Evolutionary conservation across 495 filamentous ascomycete genomes (phyloP).

Genomic region (Tuber calosporum): DNA sequence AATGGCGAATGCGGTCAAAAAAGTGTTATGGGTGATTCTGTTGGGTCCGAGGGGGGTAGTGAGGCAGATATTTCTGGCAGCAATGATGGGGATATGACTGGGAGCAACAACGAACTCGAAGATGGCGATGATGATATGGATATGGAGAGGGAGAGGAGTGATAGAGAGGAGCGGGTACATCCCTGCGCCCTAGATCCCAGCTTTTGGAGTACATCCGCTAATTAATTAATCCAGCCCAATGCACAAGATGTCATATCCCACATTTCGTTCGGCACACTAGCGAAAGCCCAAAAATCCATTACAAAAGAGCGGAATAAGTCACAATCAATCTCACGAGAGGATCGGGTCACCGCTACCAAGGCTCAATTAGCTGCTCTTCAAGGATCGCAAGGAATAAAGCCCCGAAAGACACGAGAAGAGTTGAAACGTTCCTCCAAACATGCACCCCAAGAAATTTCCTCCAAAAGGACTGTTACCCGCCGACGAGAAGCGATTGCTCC

Average conservation of each 20-base stretch:
- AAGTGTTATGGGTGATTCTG: constrained; percentile 10
- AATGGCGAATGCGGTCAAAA: not conserved
- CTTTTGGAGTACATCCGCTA: not conserved
- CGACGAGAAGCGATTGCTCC: constrained; percentile 61
- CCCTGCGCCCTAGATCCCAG: not conserved
- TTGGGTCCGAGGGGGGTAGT: not conserved
- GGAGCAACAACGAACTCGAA: not conserved
- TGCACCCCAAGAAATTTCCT: constrained; percentile 71
- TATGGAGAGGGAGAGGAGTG: constrained; percentile 44
- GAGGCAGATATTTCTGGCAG: constrained; percentile 19
- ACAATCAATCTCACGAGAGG: constrained; percentile 34
- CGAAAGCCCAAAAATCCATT: constrained; percentile 70
- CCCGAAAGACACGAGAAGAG: constrained; percentile 42
- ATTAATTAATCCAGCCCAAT: constrained; percentile 9
- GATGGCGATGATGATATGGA: constrained; percentile 29
- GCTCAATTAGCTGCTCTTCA: constrained; percentile 31
- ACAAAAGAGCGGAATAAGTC: constrained; percentile 42
- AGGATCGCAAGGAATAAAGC: constrained; percentile 37
- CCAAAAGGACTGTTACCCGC: constrained; percentile 73
- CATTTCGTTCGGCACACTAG: constrained; percentile 80
- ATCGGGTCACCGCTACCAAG: constrained; percentile 43
- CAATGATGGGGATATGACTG: constrained; percentile 15
- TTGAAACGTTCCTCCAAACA: constrained; percentile 67
- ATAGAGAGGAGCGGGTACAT: constrained; percentile 34
- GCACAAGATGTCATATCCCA: constrained; percentile 45